phyloP scores from a whole-genome alignment of 1,284 basidiomycete species.

The Crucibulum parvulum region DNA sequence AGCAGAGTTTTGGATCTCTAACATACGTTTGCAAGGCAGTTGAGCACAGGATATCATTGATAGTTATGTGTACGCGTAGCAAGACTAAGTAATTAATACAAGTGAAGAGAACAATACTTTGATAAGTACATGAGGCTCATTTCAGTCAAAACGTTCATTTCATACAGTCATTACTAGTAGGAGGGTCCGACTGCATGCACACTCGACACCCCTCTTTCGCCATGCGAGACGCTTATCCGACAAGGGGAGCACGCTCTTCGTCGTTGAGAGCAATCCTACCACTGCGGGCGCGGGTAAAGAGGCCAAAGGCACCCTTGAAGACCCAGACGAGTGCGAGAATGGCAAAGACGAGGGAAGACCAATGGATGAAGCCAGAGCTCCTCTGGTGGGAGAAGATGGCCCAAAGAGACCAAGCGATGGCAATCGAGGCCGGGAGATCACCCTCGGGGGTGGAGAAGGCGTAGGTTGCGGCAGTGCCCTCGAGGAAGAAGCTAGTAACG shows the following conservation, averaged over 20 bases:
- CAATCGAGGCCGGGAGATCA: conserved; percentile 88
- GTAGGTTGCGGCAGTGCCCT: conserved; percentile 90
- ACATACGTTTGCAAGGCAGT: no score
- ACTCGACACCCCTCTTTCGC: no score
- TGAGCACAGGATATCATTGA: no score
- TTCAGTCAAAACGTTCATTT: no score
- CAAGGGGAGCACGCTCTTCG: conserved; percentile 86
- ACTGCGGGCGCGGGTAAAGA: conserved; percentile 44
- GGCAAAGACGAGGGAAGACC: conserved; percentile 87
- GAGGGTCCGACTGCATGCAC: no score
- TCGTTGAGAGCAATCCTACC: conserved; percentile 71
- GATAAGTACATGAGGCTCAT: no score
- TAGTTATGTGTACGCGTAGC: no score
- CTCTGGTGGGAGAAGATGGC: conserved; percentile 83
- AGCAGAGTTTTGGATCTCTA: no score
- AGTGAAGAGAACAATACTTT: no score
- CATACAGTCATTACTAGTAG: no score
- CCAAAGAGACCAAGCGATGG: conserved; percentile 85
- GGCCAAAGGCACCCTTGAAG: conserved; percentile 70
- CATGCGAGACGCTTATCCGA: conserved; percentile 37
- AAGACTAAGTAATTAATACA: no score
- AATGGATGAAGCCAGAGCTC: conserved; percentile 82
- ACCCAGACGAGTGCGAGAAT: conserved; percentile 88
- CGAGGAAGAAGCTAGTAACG: conserved; percentile 82
- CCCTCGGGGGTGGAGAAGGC: conserved; percentile 90